Base-by-base conservation (phyloP, 257 asterid species). In the Ballota nigra region DNA sequence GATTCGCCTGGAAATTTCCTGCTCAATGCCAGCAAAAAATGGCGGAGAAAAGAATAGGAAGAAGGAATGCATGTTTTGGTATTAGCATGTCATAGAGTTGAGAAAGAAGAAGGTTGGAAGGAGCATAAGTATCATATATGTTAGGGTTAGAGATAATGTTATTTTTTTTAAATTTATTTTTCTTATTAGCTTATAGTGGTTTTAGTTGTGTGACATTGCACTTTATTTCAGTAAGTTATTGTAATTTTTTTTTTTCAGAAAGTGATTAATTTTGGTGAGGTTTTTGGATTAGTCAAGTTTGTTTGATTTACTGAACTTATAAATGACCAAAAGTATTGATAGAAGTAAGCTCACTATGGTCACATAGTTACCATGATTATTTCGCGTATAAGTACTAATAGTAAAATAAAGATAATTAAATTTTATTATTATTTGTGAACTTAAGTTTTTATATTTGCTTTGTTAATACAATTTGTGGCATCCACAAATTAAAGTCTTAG, bases 151-250 rank as follows among this genome's bases (percentile, higher is more conserved):
- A 63, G 63, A 69, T 74, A 62, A 77, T 64, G 68, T 24, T 60
- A 76, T 51, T 36, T 79, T 34, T 55, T 22, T 4, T 7, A 41
- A n/a, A 29, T 15, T 75, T 68, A 16, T 55, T 63, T 29, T 49
- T 62, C 55, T 40, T 16, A 29, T 15, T 26, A 63, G 73, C 45
- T 76, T 63, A 71, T 69, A 76, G 82, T 70, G 64, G 23, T 68
- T 71, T 22, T 80, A 84, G 81, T 72, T 81, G 90, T 78, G 87
- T 85, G 86, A 79, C 69, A 73, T 68, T 79, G 65, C 64, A 59
- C 71, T 78, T 80, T 63, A 60, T 75, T 72, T 81, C 57, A 52
- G 61, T 66, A 55, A 73, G 71, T 68, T 64, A 31, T 51, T 80
- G 76, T 23, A 11, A n/a, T 49, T 72, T 16, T 60, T 60, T 60